Percentiles rank a stretch among this genome's conserved stretches.
Conservation (phyloP, 345 rosid species). For the Eucalyptus rudis region DNA sequence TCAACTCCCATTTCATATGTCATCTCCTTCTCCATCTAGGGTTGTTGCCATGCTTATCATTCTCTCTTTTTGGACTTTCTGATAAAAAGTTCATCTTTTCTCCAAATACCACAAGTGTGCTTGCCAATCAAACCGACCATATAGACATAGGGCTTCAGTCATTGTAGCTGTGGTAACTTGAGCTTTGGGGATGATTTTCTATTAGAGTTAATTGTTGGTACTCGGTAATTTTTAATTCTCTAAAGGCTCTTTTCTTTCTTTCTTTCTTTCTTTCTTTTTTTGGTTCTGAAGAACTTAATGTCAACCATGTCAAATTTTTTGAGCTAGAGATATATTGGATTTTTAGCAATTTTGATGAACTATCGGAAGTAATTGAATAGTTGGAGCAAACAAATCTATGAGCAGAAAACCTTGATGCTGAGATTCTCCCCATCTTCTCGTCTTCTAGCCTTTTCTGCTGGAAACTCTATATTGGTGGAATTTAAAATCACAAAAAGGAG, state of each 20-base stretch:
- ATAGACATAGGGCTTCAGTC: background rate
- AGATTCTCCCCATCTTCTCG: background rate
- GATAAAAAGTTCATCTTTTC: background rate
- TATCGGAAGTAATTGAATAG: background rate
- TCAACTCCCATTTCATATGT: background rate
- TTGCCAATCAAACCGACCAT: background rate
- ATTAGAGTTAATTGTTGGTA: background rate
- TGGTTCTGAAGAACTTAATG: background rate
- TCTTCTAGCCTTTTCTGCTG: background rate
- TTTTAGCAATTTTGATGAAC: background rate
- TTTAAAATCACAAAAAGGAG: background rate
- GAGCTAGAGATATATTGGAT: background rate
- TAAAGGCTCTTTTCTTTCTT: background rate
- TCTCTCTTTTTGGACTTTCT: background rate
- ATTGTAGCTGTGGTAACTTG: background rate
- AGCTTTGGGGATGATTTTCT: background rate
- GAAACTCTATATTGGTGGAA: background rate
- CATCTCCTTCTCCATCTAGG: background rate
- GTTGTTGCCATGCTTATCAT: background rate
- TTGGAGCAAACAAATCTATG: background rate
- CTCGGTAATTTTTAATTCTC: background rate
- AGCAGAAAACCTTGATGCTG: background rate
- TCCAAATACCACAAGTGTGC: background rate
- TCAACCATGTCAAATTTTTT: background rate
- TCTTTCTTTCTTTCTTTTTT: background rate